phyloP scores from a whole-genome alignment of 306 rosid genomes.

The Adenanthera pavonina region DNA sequence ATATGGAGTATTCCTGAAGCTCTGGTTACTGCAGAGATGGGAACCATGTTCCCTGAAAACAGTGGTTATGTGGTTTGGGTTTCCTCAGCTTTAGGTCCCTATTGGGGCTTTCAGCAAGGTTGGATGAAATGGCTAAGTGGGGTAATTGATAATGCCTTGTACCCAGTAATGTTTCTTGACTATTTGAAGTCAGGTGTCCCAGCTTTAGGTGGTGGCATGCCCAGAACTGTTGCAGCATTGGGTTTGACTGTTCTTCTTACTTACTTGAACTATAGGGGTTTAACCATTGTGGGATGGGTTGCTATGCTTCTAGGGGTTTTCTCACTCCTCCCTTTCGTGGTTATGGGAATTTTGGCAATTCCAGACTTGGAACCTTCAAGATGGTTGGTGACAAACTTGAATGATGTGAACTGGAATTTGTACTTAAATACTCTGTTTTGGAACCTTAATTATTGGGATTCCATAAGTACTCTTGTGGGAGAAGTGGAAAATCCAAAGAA shows the following conservation, averaged over 20 bases:
- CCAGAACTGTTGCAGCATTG: constrained; percentile 53
- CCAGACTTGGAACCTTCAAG: constrained; percentile 67
- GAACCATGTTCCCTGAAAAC: constrained; percentile 86
- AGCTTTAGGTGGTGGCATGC: constrained; percentile 65
- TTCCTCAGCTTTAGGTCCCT: constrained; percentile 79
- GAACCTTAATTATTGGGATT: constrained; percentile 84
- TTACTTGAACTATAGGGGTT: constrained; percentile 77
- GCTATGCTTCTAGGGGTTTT: constrained; percentile 71
- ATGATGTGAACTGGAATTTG: constrained; percentile 65
- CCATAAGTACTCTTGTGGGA: constrained; percentile 77
- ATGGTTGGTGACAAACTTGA: constrained; percentile 63
- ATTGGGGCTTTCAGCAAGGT: constrained; percentile 89
- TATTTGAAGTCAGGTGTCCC: constrained; percentile 73
- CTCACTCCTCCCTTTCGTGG: constrained; percentile 74
- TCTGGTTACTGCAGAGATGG: constrained; percentile 82
- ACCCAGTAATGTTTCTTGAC: constrained; percentile 78
- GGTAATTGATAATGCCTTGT: constrained; percentile 75
- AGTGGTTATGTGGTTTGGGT: constrained; percentile 92
- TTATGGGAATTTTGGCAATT: constrained; percentile 72
- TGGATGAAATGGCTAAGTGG: constrained; percentile 95
- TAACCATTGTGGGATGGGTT: constrained; percentile 73
- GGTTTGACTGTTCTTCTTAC: constrained; percentile 67
- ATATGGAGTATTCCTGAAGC: constrained; percentile 92
- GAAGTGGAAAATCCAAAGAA: constrained; percentile 77
- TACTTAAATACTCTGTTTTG: constrained; percentile 76